Base-by-base conservation (phyloP, 2,329 filamentous ascomycete species). In the Verticillium klebahnii region DNA sequence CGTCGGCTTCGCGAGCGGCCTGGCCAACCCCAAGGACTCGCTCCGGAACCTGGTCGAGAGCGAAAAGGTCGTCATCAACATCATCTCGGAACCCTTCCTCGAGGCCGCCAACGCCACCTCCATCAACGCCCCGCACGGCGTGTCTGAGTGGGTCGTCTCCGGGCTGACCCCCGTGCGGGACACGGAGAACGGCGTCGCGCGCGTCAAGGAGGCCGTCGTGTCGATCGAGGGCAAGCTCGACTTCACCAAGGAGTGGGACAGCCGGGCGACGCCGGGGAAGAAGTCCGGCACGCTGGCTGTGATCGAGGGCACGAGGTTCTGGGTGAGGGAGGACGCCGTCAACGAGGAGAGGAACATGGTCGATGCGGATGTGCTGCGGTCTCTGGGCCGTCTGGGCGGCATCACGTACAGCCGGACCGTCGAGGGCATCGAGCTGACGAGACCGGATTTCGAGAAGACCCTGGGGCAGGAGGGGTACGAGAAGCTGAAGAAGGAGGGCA, bases 321-420 rank as follows among this genome's bases (percentile, higher is more conserved):
- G 93, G 92, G 92, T 88, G 2, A 79, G 93, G 60, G 92, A 96
- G 72, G 94, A 97, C 76, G 93, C 93, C 2, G 79, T 97, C 64
- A 91, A 96, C 68, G 86, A 91, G 71, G 88, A 92, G 9, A 84
- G 81, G 70, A 92, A 87, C 67, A 69, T 91, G 52, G 80, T 98
- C 62, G 90, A 96, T 73, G 86, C 91, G 12, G 11, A 58, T 77
- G 82, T 96, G 9, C 76, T 97, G 61, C 85, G 85, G 64, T 92
- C 94, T 0, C 82, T 97, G 17, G 86, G 86, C 66, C 85, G 94
- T 40, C 70, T 97, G 29, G 94, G 94, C 31, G 94, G 94, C 1
- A 96, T 97, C 68, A 89, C 89, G 0, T 98, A 97, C 72, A 89
- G 83, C 0, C 83, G 93, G 54, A 79, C 84, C 0, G 87, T 84